A percentile compares a stretch with the other conserved stretches of the same genome.
Conservation (phyloP, 2,329 filamentous ascomycete species). For the Pleoardoris graminearum region DNA sequence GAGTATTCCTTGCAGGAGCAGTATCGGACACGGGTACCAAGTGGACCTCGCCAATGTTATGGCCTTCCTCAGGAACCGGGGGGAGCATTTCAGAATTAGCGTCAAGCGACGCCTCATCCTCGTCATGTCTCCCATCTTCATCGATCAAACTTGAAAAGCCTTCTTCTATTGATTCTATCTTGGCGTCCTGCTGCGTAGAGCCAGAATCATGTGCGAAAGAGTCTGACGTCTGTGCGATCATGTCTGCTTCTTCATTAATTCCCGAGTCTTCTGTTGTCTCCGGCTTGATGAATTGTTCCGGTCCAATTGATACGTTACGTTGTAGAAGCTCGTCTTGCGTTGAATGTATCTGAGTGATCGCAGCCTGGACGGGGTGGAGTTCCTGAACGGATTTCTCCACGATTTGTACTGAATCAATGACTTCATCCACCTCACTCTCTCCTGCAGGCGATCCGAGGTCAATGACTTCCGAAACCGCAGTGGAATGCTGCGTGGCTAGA, state of each 20-base stretch:
- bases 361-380: too few relatives aligned
- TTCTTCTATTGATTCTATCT: conserved; percentile 39
- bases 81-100: conserved; percentile 19
- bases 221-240: background rate
- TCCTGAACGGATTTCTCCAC: too few relatives aligned
- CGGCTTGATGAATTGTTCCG: background rate
- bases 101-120: conserved; percentile 3
- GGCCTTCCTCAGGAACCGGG: conserved; percentile 24
- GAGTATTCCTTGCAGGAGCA: conserved; percentile 35
- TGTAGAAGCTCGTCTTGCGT: background rate
- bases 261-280: background rate
- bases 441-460: conserved; percentile 29
- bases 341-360: too few relatives aligned
- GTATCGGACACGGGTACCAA: conserved; percentile 26
- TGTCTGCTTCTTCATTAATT: background rate
- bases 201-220: background rate
- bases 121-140: conserved; percentile 4
- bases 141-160: conserved; percentile 3
- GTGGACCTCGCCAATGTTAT: conserved; percentile 27
- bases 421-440: conserved; percentile 7
- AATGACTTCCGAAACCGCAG: conserved; percentile 20
- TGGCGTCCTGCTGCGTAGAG: conserved; percentile 22
- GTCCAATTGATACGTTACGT: background rate
- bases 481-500: conserved; percentile 9
- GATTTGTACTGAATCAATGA: too few relatives aligned